Evolutionary conservation across 192 early-diverging fungal genomes (phyloP), one percentile per base, ranked within the genome.

Genomic region (Backusella psychrophila): DNA sequence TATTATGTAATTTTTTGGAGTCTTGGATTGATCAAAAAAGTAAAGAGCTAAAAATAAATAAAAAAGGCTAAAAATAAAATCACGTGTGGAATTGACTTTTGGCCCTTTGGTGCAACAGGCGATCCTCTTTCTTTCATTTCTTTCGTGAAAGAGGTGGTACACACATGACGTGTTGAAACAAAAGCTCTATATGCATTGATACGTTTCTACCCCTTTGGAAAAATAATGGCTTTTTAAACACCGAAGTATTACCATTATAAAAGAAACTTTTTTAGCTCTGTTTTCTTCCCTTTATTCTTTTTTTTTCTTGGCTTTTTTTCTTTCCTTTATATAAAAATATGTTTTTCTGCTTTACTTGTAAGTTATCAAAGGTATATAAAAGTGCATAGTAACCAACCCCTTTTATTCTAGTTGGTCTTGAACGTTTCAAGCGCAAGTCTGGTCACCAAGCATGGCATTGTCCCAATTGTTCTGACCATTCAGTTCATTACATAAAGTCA

Each of bases 341-440:
- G 79, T 81, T 81, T 59, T 81, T 81, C 38, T 81, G 79, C 71
- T 81, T 81, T 19, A 81, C 75, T 63, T 81, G 79, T 81, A 73
- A 81, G 35, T 23, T 41, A 9, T 36, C 66, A 36, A 33, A 33
- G 33, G 33, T 7, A 23, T 39, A 12, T 3, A 1, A 8, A 12
- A 12, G 2, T 12, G 6, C 11, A 36, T 33, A 52, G 11, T 26
- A 42, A 42, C 9, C 29, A 5, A 23, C 34, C 14, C 14, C 26
- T 42, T 68, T 69, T n/a, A 11, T 36, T 31, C 38, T 35, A 83
- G 82, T 83, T 38, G 82, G 82, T 49, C 39, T 80, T 34, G 70
- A 83, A n/a, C 67, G 46, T 19, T 71, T 80, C 46, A 76, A 77
- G 21, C 78, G 78, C 53, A 77, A 76, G 36, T 70, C 75, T 38